These are phyloP conservation scores for Zalerion maritima DNA, from an alignment of 495 filamentous ascomycete species.

Conservation along the genomic window DNA sequence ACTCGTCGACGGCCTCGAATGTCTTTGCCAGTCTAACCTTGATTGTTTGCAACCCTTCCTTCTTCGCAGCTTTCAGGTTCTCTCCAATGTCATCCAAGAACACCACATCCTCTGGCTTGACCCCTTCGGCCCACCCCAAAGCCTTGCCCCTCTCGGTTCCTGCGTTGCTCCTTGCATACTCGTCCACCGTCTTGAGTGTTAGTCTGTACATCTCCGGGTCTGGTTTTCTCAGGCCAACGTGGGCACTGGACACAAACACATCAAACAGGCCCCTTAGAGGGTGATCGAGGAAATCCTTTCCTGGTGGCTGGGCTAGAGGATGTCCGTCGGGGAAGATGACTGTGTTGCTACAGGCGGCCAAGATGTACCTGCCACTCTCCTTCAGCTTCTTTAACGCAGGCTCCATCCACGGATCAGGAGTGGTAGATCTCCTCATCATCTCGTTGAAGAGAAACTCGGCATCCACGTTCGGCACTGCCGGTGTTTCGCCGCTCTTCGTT, in stretches of 20 bases:
- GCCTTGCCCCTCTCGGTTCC: slow-evolving; percentile 17
- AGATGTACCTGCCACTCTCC: slow-evolving; percentile 46
- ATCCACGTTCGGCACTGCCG: slow-evolving; percentile 59
- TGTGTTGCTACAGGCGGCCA: slow-evolving; percentile 82
- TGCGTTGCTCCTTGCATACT: slow-evolving; percentile 35
- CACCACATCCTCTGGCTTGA: slow-evolving; percentile 53
- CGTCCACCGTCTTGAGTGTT: slow-evolving; percentile 49
- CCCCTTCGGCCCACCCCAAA: slow-evolving; percentile 33
- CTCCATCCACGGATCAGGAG: slow-evolving; percentile 73
- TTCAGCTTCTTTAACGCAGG: slow-evolving; percentile 62
- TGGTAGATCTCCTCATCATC: slow-evolving; percentile 69
- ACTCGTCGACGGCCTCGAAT: slow-evolving; percentile 49
- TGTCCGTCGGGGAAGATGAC: slow-evolving; percentile 63
- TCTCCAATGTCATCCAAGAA: slow-evolving; percentile 95
- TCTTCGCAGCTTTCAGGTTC: slow-evolving; percentile 72
- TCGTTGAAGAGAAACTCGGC: slow-evolving; percentile 73
- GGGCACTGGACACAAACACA: slow-evolving; percentile 69
- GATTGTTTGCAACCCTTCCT: slow-evolving; percentile 63
- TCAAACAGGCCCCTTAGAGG: slow-evolving; percentile 54
- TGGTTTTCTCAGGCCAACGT: slow-evolving; percentile 80
- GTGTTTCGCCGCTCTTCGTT: slow-evolving; percentile 21
- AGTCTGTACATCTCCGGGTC: slow-evolving; percentile 66
- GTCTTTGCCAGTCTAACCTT: slow-evolving; percentile 68
- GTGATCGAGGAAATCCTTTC: slow-evolving; percentile 21
- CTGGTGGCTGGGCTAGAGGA: slow-evolving; percentile 30